These are phyloP conservation scores for Suillus subaureus DNA, from an alignment of 768 basidiomycete genomes.

Conservation along the genomic window DNA sequence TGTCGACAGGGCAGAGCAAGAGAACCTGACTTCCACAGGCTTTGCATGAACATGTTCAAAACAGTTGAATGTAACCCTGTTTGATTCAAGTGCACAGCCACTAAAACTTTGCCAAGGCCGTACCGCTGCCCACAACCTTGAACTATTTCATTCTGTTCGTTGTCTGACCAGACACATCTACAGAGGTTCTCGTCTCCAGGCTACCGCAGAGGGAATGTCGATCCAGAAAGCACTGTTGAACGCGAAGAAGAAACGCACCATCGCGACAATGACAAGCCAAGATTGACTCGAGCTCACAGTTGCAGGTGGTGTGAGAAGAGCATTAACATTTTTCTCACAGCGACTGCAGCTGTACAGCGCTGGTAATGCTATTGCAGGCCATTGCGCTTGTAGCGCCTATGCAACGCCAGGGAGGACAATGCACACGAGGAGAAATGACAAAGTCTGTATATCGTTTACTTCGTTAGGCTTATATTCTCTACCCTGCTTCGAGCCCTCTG, in stretches of 20 bases:
- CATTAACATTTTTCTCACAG: not conserved
- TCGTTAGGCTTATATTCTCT: not conserved
- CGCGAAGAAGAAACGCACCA: conserved; percentile 70
- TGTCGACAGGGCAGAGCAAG: too few species aligned
- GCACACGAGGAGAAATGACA: too few species aligned
- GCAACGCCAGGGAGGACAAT: too few species aligned
- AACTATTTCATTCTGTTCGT: too few species aligned
- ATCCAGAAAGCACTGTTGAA: conserved; percentile 54
- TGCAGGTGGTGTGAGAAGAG: not conserved
- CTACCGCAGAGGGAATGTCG: conserved; percentile 66
- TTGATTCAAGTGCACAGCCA: too few species aligned
- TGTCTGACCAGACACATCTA: conserved; percentile 1
- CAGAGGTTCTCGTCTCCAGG: conserved; percentile 74
- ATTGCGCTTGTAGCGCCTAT: not conserved
- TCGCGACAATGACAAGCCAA: conserved; percentile 58
- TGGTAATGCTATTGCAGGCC: not conserved
- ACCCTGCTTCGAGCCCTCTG: too few species aligned
- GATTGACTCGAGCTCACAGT: conserved; percentile 37
- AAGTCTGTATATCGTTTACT: too few species aligned
- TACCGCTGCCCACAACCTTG: too few species aligned
- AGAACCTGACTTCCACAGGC: too few species aligned
- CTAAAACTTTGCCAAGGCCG: too few species aligned
- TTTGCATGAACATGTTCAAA: too few species aligned
- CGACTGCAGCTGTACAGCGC: not conserved
- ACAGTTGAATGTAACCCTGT: too few species aligned